phyloP scores from a whole-genome alignment of 2,329 filamentous ascomycete species.

The Fusarium verticillioides region DNA sequence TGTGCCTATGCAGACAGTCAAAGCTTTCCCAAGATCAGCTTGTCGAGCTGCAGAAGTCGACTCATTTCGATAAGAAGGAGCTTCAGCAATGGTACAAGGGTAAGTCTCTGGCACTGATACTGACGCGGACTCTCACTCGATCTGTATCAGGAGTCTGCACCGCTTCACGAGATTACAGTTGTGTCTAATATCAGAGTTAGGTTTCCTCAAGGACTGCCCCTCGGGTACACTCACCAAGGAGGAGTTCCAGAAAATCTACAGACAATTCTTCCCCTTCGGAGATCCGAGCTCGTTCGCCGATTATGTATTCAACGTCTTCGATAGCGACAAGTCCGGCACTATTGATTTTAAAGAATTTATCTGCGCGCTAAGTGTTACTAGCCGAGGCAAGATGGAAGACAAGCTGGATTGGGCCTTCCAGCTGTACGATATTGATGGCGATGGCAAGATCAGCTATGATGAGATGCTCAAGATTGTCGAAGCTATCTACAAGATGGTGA shows the following conservation, averaged over 20 bases:
- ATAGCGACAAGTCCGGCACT: constrained; percentile 94
- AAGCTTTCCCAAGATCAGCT: constrained; percentile 98
- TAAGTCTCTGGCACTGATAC: constrained; percentile 55
- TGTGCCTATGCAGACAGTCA: constrained; percentile 76
- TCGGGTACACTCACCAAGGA: constrained; percentile 97
- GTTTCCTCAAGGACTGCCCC: constrained; percentile 98
- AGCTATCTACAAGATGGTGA: constrained; percentile 99
- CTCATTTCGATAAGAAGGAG: constrained; percentile 99
- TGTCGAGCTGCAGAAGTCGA: constrained; percentile 92
- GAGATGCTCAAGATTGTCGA: constrained; percentile 99
- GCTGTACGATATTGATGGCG: constrained; percentile 98
- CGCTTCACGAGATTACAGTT: not conserved
- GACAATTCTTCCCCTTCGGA: constrained; percentile 98
- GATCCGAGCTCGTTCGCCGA: constrained; percentile 98
- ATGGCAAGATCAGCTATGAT: constrained; percentile 98
- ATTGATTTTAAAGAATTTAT: constrained; percentile 99
- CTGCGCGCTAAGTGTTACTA: constrained; percentile 95
- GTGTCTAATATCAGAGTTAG: constrained; percentile 58
- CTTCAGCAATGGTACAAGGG: constrained; percentile 99
- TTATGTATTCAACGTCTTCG: constrained; percentile 99
- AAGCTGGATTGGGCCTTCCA: constrained; percentile 99
- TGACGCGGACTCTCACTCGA: not conserved
- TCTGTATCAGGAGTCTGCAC: not conserved
- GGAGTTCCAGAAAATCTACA: constrained; percentile 99
- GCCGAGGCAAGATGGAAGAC: constrained; percentile 98